Conservation (phyloP, 371 early-diverging fungal genomes). For the Syncephalastrum racemosum region DNA sequence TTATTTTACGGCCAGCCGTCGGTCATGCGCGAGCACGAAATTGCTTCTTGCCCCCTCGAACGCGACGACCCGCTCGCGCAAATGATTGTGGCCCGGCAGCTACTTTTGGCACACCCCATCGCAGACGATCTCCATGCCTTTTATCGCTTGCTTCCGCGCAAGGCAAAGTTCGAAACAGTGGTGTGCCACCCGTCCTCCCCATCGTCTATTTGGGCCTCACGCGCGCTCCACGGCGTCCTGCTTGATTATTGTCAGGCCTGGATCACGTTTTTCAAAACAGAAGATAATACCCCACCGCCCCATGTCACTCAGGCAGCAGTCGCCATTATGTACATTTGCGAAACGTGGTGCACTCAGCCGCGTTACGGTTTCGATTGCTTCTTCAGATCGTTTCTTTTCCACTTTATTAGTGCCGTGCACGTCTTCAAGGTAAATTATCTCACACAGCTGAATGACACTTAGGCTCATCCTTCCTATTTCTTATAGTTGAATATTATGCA, state of each 20-base stretch:
- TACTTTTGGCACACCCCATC: too few species aligned
- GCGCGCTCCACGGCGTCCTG: slow-evolving; percentile 27
- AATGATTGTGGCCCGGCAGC: too few species aligned
- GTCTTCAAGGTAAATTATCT: slow-evolving; percentile 24
- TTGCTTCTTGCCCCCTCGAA: not conserved
- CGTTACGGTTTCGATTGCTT: slow-evolving; percentile 35
- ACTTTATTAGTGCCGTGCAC: slow-evolving; percentile 33
- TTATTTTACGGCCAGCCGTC: slow-evolving; percentile 13
- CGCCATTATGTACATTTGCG: slow-evolving; percentile 26
- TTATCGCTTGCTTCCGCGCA: too few species aligned
- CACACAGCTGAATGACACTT: not conserved
- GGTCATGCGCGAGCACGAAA: slow-evolving; percentile 17
- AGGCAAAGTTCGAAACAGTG: too few species aligned
- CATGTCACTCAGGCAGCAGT: slow-evolving; percentile 32
- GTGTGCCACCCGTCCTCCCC: not conserved
- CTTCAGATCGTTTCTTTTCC: slow-evolving; percentile 42
- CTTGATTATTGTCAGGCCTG: slow-evolving; percentile 34
- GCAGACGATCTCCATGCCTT: too few species aligned
- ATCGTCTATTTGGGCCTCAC: slow-evolving; percentile 21
- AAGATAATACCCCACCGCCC: slow-evolving; percentile 3
- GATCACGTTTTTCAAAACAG: slow-evolving; percentile 22
- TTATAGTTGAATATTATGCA: slow-evolving; percentile 18
- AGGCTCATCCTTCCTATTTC: not conserved
- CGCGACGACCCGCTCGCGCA: too few species aligned
- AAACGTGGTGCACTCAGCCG: slow-evolving; percentile 26